Conservation (phyloP, 805 yeast genomes). For the Blastobotrys muscicola region DNA sequence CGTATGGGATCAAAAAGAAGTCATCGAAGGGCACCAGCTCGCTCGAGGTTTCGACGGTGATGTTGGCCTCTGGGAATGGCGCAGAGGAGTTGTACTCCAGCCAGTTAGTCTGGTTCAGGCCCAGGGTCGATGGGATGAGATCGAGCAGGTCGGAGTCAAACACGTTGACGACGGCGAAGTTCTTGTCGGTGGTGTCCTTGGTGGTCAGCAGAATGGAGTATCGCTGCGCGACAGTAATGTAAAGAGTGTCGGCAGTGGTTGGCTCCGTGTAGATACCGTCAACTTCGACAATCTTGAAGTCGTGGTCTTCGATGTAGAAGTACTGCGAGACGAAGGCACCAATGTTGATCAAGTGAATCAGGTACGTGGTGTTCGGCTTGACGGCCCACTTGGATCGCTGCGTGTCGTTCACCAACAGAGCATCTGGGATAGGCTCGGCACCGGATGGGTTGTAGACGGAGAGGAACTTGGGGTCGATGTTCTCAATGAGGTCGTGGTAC, state of each 20-base stretch:
- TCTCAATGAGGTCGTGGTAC: conserved; percentile 62
- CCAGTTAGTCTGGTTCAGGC: conserved; percentile 66
- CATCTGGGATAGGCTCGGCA: conserved; percentile 93
- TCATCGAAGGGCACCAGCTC: conserved; percentile 57
- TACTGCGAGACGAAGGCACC: conserved; percentile 93
- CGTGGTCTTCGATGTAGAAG: conserved; percentile 81
- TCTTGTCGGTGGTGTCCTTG: conserved; percentile 47
- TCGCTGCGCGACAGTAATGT: conserved; percentile 87
- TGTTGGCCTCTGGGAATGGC: conserved; percentile 34
- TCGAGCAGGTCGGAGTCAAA: conserved; percentile 83
- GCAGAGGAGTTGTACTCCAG: conserved; percentile 47
- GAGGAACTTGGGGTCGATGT: conserved; percentile 47
- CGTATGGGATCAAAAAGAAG: conserved; percentile 58
- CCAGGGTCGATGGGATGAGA: conserved; percentile 50
- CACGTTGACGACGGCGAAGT: conserved; percentile 75
- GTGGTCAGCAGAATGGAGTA: conserved; percentile 73
- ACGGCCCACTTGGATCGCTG: conserved; percentile 47
- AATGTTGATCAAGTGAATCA: conserved; percentile 67
- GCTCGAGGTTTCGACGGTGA: conserved; percentile 34
- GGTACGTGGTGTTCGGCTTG: conserved; percentile 76
- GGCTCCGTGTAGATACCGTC: conserved; percentile 86
- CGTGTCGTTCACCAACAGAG: conserved; percentile 72
- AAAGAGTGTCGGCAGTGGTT: conserved; percentile 57
- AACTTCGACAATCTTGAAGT: conserved; percentile 75
- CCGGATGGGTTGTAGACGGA: conserved; percentile 85